A percentile compares a stretch with the other conserved stretches of the same genome.
phyloP scores from a whole-genome alignment of 495 filamentous ascomycete genomes.

The Mytilinidion resinicola region DNA sequence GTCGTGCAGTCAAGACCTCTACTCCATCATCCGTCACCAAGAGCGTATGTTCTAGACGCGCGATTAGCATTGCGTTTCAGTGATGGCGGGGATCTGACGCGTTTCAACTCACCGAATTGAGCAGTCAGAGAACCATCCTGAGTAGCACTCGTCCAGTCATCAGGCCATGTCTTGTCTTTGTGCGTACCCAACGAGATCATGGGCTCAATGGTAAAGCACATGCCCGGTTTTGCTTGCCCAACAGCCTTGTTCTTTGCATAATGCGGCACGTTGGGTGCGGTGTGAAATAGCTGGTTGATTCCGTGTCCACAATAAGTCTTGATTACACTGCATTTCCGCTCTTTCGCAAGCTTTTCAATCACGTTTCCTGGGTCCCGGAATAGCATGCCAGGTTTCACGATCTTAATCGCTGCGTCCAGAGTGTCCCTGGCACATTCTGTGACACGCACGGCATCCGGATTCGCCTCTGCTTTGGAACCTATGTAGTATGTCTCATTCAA shows the following conservation, averaged over 20 bases:
- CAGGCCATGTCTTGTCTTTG: constrained; percentile 42
- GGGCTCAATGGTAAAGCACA: constrained; percentile 43
- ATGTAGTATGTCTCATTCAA: constrained; percentile 44
- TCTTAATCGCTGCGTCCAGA: constrained; percentile 38
- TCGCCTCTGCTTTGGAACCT: constrained; percentile 32
- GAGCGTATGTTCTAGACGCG: constrained; percentile 74
- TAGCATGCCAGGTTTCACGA: constrained; percentile 40
- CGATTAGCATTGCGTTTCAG: constrained; percentile 8
- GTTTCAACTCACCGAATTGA: constrained; percentile 37
- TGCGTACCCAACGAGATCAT: constrained; percentile 41
- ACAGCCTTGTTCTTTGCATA: constrained; percentile 45
- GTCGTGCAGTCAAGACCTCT: constrained; percentile 83
- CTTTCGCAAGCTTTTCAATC: constrained; percentile 41
- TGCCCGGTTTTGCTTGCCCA: constrained; percentile 39
- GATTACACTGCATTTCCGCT: constrained; percentile 34
- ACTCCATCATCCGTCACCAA: constrained; percentile 91
- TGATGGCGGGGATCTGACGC: neutral
- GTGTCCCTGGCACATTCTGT: constrained; percentile 38
- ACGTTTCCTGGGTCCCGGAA: constrained; percentile 38
- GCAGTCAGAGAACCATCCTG: constrained; percentile 36
- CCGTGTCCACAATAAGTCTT: constrained; percentile 43
- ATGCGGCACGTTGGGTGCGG: constrained; percentile 40
- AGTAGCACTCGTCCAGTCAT: constrained; percentile 44
- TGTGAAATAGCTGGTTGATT: constrained; percentile 40
- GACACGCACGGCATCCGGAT: constrained; percentile 38